phyloP scores from a whole-genome alignment of 306 rosid genomes.

The Cicer arietinum region DNA sequence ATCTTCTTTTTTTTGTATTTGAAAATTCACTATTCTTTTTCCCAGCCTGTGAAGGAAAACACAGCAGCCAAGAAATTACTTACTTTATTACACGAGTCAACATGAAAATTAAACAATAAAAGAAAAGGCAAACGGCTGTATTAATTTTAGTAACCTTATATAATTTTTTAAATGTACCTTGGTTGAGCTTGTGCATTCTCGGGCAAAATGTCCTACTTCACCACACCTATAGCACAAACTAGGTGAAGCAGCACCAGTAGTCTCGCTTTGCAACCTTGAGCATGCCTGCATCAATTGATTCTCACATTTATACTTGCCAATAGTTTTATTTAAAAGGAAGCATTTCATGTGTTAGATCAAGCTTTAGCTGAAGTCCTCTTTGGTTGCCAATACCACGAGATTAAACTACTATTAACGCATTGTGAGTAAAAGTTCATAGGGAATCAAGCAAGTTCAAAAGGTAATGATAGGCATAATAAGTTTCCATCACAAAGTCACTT shows the following conservation, averaged over 20 bases:
- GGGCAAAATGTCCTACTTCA: conserved; percentile 91
- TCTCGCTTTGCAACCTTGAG: conserved; percentile 57
- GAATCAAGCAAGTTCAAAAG: not conserved
- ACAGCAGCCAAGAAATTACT: conserved; percentile 21
- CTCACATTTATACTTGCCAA: not conserved
- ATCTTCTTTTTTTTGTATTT: conserved; percentile 48
- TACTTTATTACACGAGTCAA: not conserved
- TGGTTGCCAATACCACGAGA: not conserved
- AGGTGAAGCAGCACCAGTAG: conserved; percentile 51
- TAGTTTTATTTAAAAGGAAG: not conserved
- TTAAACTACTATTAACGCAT: conserved; percentile 3
- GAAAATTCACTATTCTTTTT: conserved; percentile 57
- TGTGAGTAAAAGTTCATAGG: conserved; percentile 3
- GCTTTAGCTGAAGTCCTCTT: not conserved
- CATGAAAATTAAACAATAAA: not conserved
- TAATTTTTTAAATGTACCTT: conserved; percentile 51
- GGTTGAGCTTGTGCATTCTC: conserved; percentile 66
- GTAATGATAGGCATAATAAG: not conserved
- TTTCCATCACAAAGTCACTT: conserved; percentile 10
- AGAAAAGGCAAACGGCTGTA: not conserved
- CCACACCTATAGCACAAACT: conserved; percentile 81
- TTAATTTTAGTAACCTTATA: not conserved
- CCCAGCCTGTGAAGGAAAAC: conserved; percentile 50
- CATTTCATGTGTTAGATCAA: conserved; percentile 1
- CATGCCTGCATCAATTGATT: conserved; percentile 62